Evolutionary conservation across 1,284 basidiomycete species (phyloP).

Genomic region (Sutorius eximius): DNA sequence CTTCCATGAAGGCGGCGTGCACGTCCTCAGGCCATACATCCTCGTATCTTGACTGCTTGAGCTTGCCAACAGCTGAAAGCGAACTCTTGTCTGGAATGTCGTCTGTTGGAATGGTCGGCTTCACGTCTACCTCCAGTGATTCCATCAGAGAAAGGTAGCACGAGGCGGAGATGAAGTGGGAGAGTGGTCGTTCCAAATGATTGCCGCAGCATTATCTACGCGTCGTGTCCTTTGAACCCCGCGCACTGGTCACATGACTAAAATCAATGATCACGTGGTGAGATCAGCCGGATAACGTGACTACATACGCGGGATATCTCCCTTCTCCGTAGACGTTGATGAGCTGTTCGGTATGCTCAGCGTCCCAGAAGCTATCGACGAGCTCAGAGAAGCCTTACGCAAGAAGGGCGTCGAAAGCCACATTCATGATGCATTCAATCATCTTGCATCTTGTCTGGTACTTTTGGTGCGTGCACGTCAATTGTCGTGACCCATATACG

Average conservation of each 20-base stretch:
- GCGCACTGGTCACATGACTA: constrained; percentile 30
- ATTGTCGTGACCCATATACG: not conserved
- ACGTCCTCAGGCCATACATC: constrained; percentile 37
- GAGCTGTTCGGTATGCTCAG: constrained; percentile 16
- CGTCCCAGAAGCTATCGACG: constrained; percentile 25
- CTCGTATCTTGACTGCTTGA: constrained; percentile 36
- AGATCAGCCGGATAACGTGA: constrained; percentile 6
- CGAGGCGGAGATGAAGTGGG: not conserved
- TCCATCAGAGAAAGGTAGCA: constrained; percentile 25
- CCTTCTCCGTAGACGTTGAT: not conserved
- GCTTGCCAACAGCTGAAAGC: constrained; percentile 7
- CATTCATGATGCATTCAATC: constrained; percentile 25
- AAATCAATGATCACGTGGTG: constrained; percentile 33
- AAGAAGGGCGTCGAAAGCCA: constrained; percentile 15
- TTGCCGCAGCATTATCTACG: constrained; percentile 10
- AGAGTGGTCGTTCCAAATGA: constrained; percentile 1
- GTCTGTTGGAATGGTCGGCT: constrained; percentile 9
- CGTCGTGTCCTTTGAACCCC: constrained; percentile 26
- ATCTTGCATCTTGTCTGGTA: constrained; percentile 32
- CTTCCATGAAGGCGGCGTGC: constrained; percentile 39
- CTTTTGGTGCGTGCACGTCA: constrained; percentile 33
- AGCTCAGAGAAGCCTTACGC: constrained; percentile 23
- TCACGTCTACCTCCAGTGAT: constrained; percentile 17
- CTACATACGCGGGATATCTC: not conserved
- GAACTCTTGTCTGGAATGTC: constrained; percentile 3